Evolutionary conservation across 148 eudicot species (phyloP), one percentile per base, ranked within the genome.

Genomic region (Mesembryanthemum crystallinum): DNA sequence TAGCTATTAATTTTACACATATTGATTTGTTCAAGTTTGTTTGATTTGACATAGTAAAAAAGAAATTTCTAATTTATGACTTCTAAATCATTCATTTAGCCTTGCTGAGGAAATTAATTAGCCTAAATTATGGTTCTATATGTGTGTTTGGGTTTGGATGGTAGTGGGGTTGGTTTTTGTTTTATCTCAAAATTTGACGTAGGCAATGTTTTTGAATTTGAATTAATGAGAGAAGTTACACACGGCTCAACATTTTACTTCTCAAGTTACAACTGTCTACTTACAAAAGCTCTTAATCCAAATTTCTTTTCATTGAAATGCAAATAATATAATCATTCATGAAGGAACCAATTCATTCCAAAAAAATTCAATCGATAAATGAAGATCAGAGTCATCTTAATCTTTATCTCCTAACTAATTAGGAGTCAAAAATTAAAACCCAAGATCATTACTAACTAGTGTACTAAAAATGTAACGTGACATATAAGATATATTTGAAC

Each of bases 31-130:
- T 55, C 77, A 79, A 79, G 42, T 65, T 66, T 79, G 81, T 79
- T 78, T 79, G 81, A 21, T 73, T 78, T 65, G 45, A 66, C 77
- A 39, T 79, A 79, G 77, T 60, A 79, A 79, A 71, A 42, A 5
- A 18, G 25, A 24, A 71, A 11, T 30, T 47, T 64, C 8, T 37
- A 11, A 54, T 15, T 23, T 11, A 51, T 65, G 43, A 76, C 66
- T 67, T 67, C 54, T 67, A 67, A 67, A 42, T 67, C 23, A 24
- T 35, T 27, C 6, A 67, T 67, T 45, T 67, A 43, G 54, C 55
- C 15, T 67, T 23, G 18, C 27, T 35, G 21, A 57, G 1, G 2
- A 17, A 54, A 18, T 18, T 21, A n/a, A 57, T 18, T 23, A 21
- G 7, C 3, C 23, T 17, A 57, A 21, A 2, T 57, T 23, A 52